Evolutionary conservation across 495 filamentous ascomycete species (phyloP).

Genomic region (Podospora sp.): DNA sequence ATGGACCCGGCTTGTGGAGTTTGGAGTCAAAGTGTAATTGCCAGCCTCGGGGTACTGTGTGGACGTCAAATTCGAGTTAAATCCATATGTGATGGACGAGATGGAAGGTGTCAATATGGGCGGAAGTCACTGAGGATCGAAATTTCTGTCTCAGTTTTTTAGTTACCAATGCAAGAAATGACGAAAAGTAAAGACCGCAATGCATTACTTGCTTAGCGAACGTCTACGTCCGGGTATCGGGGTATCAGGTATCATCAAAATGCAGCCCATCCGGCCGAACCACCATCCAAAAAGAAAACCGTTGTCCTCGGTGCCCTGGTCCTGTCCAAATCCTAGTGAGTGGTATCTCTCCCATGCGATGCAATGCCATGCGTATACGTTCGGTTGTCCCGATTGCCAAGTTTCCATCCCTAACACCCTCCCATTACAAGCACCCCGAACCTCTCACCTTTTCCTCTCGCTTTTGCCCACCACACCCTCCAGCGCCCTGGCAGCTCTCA

Average conservation of each 20-base stretch:
- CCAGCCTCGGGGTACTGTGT: too few relatives aligned
- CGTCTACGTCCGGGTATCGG: not conserved
- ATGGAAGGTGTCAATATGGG: too few relatives aligned
- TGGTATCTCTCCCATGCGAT: not conserved
- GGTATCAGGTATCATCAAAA: not conserved
- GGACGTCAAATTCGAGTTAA: too few relatives aligned
- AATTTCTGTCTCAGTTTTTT: too few relatives aligned
- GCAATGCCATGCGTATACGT: not conserved
- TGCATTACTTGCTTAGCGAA: not conserved
- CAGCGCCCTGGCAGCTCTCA: conserved; percentile 53
- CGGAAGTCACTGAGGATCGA: too few relatives aligned
- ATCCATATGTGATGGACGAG: too few relatives aligned
- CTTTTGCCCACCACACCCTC: conserved; percentile 50
- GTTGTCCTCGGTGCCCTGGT: not conserved
- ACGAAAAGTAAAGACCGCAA: not conserved
- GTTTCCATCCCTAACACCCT: not conserved
- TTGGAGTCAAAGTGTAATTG: too few relatives aligned
- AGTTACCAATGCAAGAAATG: too few relatives aligned
- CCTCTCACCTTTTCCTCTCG: conserved; percentile 40
- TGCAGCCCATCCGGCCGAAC: not conserved
- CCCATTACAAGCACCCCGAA: not conserved
- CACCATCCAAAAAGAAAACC: not conserved
- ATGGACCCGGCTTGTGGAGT: not conserved
- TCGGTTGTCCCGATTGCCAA: not conserved
- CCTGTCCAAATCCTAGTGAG: not conserved